Evolutionary conservation across 208 protist genomes (phyloP), one percentile per base, ranked within the genome.

Genomic region (Leishmania aethiopica): DNA sequence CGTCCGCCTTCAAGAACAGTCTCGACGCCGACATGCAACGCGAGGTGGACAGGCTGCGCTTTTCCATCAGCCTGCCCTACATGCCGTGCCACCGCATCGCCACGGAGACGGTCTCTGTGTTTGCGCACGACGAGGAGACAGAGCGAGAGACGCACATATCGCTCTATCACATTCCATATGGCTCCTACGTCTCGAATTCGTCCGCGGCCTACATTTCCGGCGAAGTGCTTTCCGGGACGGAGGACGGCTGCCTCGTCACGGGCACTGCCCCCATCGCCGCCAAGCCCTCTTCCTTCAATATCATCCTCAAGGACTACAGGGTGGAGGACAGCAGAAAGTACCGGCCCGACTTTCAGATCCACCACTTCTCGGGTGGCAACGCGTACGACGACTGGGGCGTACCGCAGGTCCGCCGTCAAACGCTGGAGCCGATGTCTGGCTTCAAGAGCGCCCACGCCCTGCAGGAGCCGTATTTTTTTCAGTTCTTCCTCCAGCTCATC

Each of bases 401-500:
- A 60, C 70, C 81, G 55, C 81, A 84, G 70, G 76, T 84, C n/a
- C 76, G 76, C 67, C 81, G 59, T 35, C 55, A 53, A 13, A 84
- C 81, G 22, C 51, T 84, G 45, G 67, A 84, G 76, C 76, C 81
- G 6, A 57, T 84, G 64, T 69, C 81, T 1, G 70, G 59, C 37
- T 71, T 84, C 55, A 37, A 47, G 19, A 28, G 22, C 11, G 25
- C 59, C 25, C 57, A 49, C 69, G 22, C 28, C 10, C 10, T 78
- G 59, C 25, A 10, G 5, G 2, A 42, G 0, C 77, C 77, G 10
- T 81, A 87, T 70, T 81, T 88, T 59, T 81, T 67, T 40, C 80
- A 88, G 57, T 88, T 86, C 55, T 90, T 84, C 60, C 67, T 87
- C 3, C 80, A 88, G 64, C 70, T 85, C 55, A 80, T 90, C 53